Evolutionary conservation across 2,329 filamentous ascomycete species (phyloP).

Genomic region (Penicillium occitanis): DNA sequence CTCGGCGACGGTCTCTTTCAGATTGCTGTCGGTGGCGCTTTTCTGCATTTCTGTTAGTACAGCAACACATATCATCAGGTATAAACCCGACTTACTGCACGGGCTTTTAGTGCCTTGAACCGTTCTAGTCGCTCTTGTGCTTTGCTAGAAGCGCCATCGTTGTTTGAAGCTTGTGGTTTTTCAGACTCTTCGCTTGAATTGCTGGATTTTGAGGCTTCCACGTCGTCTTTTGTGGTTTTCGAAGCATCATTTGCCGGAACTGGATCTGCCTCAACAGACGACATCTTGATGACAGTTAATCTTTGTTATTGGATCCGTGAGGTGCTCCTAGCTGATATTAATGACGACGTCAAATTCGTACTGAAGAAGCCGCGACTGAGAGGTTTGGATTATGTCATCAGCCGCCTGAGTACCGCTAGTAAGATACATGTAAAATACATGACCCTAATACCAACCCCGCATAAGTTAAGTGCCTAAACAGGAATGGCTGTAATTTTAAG

Average conservation of each 20-base stretch:
- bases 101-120: conserved; percentile 83
- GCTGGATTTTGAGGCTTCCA: background rate
- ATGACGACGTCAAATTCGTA: background rate
- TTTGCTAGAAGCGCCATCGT: conserved; percentile 29
- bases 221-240: background rate
- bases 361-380: background rate
- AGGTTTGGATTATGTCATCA: conserved; percentile 18
- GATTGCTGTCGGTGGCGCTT: conserved; percentile 56
- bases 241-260: background rate
- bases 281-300: conserved; percentile 10
- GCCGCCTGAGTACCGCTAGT: background rate
- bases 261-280: background rate
- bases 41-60: conserved; percentile 36
- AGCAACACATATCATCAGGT: conserved; percentile 6
- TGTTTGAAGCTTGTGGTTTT: conserved; percentile 21
- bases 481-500: conserved; percentile 2
- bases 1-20: conserved; percentile 81
- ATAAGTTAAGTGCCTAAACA: background rate
- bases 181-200: conserved; percentile 10
- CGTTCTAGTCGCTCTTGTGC: conserved; percentile 68
- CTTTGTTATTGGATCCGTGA: background rate
- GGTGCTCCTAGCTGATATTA: background rate
- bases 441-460: conserved; percentile 3
- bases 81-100: conserved; percentile 54
- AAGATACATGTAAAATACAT: background rate